These are phyloP conservation scores for Penicillium sp. DNA, from an alignment of 2,329 filamentous ascomycete genomes.

Conservation along the genomic window DNA sequence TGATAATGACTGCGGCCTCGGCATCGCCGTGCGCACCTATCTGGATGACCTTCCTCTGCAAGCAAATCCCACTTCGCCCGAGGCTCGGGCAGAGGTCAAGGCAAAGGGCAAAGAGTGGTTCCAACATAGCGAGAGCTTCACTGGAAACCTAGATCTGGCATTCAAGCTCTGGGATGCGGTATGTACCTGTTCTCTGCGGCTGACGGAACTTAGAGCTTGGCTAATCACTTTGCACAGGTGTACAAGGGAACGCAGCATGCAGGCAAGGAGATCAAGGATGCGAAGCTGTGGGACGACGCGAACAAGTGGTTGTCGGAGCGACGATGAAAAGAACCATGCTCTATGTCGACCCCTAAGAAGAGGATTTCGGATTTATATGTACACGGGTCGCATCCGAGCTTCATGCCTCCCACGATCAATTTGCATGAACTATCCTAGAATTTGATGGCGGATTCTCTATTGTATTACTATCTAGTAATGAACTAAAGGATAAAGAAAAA, in stretches of 20 bases:
- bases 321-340: slow-evolving; percentile 26
- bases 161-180: slow-evolving; percentile 64
- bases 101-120: slow-evolving; percentile 57
- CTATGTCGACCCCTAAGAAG: slow-evolving; percentile 1
- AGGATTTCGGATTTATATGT: slow-evolving; percentile 11
- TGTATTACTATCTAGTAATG: slow-evolving; percentile 27
- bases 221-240: slow-evolving; percentile 41
- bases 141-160: slow-evolving; percentile 55
- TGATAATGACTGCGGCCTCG: slow-evolving; percentile 45
- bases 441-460: slow-evolving; percentile 13
- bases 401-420: slow-evolving; percentile 6
- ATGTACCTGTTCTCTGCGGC: slow-evolving; percentile 30
- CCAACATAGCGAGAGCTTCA: slow-evolving; percentile 56
- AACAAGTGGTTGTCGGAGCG: slow-evolving; percentile 54
- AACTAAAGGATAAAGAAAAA: slow-evolving; percentile 13
- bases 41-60: slow-evolving; percentile 53
- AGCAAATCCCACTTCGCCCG: slow-evolving; percentile 50
- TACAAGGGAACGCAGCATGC: slow-evolving; percentile 56
- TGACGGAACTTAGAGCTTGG: background rate
- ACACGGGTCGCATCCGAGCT: slow-evolving; percentile 6
- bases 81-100: slow-evolving; percentile 49
- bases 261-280: slow-evolving; percentile 49
- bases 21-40: slow-evolving; percentile 48
- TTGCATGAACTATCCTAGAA: slow-evolving; percentile 4
- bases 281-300: slow-evolving; percentile 55